Evolutionary conservation across 176 grass and related monocot species (phyloP).

Genomic region (Triticum monococcum): DNA sequence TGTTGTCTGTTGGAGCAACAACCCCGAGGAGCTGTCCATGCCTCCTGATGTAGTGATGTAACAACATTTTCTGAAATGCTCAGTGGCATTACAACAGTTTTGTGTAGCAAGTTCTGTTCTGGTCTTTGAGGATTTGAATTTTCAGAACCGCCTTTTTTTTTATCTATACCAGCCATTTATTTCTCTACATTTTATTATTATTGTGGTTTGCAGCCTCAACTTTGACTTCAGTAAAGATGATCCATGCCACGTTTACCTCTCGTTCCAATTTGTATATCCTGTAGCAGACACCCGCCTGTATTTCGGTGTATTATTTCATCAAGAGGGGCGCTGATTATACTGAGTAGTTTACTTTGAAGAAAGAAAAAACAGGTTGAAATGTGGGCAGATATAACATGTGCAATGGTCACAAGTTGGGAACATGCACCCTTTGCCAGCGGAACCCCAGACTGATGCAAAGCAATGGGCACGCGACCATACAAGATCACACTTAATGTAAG

Average conservation of each 20-base stretch:
- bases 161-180: not conserved
- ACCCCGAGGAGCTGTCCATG: conserved; percentile 6
- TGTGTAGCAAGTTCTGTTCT: not conserved
- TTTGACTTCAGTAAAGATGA: no score
- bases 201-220: not conserved
- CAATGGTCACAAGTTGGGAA: not conserved
- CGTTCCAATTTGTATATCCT: no score
- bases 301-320: no score
- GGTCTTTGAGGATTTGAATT: not conserved
- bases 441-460: no score
- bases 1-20: not conserved
- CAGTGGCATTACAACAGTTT: conserved; percentile 37
- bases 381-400: no score
- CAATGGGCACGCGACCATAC: no score
- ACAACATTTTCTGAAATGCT: conserved; percentile 32
- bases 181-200: not conserved
- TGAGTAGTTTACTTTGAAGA: no score
- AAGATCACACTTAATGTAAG: no score
- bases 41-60: conserved; percentile 20
- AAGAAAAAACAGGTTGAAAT: no score
- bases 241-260: no score
- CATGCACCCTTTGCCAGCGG: not conserved
- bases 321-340: no score
- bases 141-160: not conserved
- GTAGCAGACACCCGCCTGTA: no score